phyloP scores from a whole-genome alignment of 2,329 filamentous ascomycete genomes.

The Trichoderma polysporum region DNA sequence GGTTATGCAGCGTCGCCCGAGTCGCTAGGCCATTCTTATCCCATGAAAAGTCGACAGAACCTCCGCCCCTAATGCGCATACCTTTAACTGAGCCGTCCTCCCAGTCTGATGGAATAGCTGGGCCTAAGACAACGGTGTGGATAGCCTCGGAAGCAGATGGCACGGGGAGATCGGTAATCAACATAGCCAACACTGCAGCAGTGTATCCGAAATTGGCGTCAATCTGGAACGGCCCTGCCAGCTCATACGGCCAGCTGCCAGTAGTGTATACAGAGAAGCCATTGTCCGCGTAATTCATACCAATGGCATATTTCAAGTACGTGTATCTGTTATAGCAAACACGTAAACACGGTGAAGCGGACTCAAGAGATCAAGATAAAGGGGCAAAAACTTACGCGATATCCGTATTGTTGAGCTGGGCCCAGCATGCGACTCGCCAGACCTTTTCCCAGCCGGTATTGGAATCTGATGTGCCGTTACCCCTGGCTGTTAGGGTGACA shows the following conservation, averaged over 20 bases:
- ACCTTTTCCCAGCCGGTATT: constrained; percentile 60
- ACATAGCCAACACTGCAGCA: constrained; percentile 51
- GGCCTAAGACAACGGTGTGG: constrained; percentile 45
- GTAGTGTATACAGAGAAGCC: constrained; percentile 50
- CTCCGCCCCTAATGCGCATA: constrained; percentile 45
- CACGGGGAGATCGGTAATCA: constrained; percentile 49
- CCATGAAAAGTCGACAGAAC: constrained; percentile 46
- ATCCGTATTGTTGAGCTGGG: constrained; percentile 51
- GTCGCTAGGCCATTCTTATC: constrained; percentile 31
- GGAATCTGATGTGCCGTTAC: constrained; percentile 48
- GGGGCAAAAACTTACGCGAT: neutral
- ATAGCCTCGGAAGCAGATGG: constrained; percentile 24
- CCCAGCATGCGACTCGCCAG: constrained; percentile 58
- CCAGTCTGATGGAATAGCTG: constrained; percentile 48
- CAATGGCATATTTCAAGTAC: constrained; percentile 49
- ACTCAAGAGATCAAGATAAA: rapidly evolving
- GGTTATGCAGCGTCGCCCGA: constrained; percentile 14
- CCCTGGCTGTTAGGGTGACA: constrained; percentile 47
- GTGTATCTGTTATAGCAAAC: constrained; percentile 39
- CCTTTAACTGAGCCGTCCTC: constrained; percentile 45
- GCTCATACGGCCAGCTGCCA: constrained; percentile 28
- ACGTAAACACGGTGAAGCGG: neutral
- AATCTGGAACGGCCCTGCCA: constrained; percentile 54
- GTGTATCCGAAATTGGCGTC: constrained; percentile 57
- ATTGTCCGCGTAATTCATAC: constrained; percentile 51